Conservation (phyloP, 805 yeast species). For the Sugiyamaella smithiae region DNA sequence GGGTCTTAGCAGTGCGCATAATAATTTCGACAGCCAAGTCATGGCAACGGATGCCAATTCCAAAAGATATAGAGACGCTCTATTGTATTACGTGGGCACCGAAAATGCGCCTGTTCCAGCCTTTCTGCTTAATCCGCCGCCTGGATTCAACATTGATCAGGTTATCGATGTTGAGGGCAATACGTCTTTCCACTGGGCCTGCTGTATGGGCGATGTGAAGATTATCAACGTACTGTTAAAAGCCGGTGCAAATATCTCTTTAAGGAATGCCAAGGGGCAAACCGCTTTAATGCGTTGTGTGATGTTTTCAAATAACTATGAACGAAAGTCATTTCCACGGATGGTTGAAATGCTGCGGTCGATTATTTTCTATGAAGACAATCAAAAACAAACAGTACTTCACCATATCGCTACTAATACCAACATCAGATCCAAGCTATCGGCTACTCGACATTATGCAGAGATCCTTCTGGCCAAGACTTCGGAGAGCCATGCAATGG, state of each 20-base stretch:
- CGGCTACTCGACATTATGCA: conserved; percentile 80
- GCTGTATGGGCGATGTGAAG: conserved; percentile 84
- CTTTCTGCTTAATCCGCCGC: conserved; percentile 60
- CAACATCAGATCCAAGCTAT: conserved; percentile 61
- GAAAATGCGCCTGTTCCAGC: conserved; percentile 47
- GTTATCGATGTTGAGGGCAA: conserved; percentile 93
- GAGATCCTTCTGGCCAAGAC: conserved; percentile 73
- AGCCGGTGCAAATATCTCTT: conserved; percentile 68
- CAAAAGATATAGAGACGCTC: conserved; percentile 76
- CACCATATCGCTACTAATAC: conserved; percentile 81
- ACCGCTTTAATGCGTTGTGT: conserved; percentile 85
- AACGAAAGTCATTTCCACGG: conserved; percentile 73
- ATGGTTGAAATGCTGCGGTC: conserved; percentile 73
- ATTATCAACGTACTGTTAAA: conserved; percentile 72
- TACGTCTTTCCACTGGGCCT: conserved; percentile 96
- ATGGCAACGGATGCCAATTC: conserved; percentile 73
- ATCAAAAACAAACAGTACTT: conserved; percentile 66
- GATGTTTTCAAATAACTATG: conserved; percentile 82
- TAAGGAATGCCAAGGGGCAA: conserved; percentile 68
- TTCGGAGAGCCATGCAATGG: conserved; percentile 59
- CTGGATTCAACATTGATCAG: conserved; percentile 66
- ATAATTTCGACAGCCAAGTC: background rate
- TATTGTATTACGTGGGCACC: conserved; percentile 86
- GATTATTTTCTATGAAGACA: conserved; percentile 76
- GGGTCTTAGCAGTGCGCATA: background rate